These are phyloP conservation scores for Sphagnum magellanicum DNA, from an alignment of 228 moss, liverwort and hornwort genomes.

Conservation along the genomic window DNA sequence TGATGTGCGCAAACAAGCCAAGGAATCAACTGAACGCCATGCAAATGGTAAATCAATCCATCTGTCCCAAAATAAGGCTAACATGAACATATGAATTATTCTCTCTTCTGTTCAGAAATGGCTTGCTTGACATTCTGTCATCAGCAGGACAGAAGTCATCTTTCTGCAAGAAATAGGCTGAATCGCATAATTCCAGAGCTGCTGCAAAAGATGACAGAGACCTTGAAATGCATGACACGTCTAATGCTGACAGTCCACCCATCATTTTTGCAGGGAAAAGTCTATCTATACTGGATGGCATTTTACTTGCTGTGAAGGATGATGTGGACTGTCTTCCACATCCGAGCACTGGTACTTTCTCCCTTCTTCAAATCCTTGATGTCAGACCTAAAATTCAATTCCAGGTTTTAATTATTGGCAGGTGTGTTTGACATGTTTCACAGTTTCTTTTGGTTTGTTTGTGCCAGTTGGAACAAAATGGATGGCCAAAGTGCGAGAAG, in stretches of 20 bases:
- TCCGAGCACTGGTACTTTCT: conserved; percentile 69
- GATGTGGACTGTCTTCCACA: conserved; percentile 90
- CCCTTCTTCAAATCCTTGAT: not conserved
- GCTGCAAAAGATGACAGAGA: not conserved
- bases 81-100: not conserved
- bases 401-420: no score
- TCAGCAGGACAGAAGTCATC: no score
- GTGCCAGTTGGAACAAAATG: conserved; percentile 77
- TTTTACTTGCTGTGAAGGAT: conserved; percentile 90
- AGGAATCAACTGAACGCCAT: conserved; percentile 76
- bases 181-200: no score
- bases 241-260: not conserved
- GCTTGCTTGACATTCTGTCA: no score
- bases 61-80: not conserved
- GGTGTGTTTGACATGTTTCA: not conserved
- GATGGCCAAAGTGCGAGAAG: conserved; percentile 77
- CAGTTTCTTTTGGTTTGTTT: not conserved
- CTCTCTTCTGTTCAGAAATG: no score
- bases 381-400: not conserved
- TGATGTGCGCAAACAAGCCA: conserved; percentile 80
- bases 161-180: no score
- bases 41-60: conserved; percentile 36
- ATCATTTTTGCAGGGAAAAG: conserved; percentile 39
- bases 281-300: conserved; percentile 81
- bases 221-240: not conserved